Base-by-base conservation (phyloP, 306 rosid species). In the Elaeagnus macrophylla region DNA sequence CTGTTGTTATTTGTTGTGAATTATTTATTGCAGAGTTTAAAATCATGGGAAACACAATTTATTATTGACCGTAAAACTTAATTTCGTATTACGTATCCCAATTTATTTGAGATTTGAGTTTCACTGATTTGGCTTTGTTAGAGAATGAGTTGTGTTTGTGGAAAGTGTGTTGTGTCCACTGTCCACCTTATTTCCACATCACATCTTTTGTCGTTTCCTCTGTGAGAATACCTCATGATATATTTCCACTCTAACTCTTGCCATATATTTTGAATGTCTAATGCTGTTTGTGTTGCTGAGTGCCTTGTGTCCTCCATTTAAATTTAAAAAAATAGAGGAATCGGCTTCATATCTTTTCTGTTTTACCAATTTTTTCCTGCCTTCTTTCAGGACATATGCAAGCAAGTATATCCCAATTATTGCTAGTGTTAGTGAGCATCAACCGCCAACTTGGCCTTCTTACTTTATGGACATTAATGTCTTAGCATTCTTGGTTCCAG, bases 401-500 rank as follows among this genome's bases (percentile, higher is more conserved):
- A 93, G 99, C 95, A 93, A 93, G 83, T 93, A 93, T 75, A 93
- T 93, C 54, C 99, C 99, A 38, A 93, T 93, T 79, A 93, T 93
- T 75, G 99, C 99, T 69, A 93, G 99, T 67, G 99, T 93, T 70
- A 93, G 99, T 63, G 99, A 93, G 85, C 99, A 93, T 72, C 99
- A 93, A 69, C 99, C 99, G 0, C 99, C 99, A 54, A 93, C 99
- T 43, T 93, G 99, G 99, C 99, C 99, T 75, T 93, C 99, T 47
- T 93, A 93, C 83, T 93, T 93, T 63, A 93, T 93, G 99, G 99
- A 93, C 79, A 84, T 93, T 66, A 93, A 93, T 65, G 99, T 93
- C 62, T 69, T 93, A 80, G 99, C 99, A 61, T 93, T 93, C 75
- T 78, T 93, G 66, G 96, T 93, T 80, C 99, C 99, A 49, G 96